Evolutionary conservation across 208 protist species (phyloP).

Genomic region (Crithidia bombi): DNA sequence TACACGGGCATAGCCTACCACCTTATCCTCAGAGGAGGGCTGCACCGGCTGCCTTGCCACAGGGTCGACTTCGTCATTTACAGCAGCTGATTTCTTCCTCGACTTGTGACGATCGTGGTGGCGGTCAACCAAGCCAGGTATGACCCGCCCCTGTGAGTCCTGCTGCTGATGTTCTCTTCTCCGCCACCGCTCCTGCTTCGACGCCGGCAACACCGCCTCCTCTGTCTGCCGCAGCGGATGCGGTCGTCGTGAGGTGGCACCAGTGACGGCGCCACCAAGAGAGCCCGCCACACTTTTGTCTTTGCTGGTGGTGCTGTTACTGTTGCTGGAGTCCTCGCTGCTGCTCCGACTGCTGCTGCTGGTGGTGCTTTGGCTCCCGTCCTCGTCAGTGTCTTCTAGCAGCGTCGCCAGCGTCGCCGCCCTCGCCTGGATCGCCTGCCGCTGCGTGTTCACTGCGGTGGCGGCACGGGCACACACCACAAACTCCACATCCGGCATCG

Average conservation of each 20-base stretch:
- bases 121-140: too few species aligned
- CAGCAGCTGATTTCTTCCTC: not conserved
- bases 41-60: not conserved
- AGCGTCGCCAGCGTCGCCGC: not conserved
- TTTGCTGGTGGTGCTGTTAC: too few species aligned
- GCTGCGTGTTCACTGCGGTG: not conserved
- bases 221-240: slow-evolving; percentile 1
- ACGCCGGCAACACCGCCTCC: slow-evolving; percentile 3
- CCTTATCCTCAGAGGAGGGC: not conserved
- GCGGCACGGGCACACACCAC: not conserved
- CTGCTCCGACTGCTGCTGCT: slow-evolving; percentile 5
- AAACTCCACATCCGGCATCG: slow-evolving; percentile 26
- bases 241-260: not conserved
- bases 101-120: too few species aligned
- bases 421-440: not conserved
- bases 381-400: not conserved
- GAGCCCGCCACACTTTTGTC: not conserved
- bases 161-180: not conserved
- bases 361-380: not conserved
- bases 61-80: not conserved
- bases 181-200: not conserved
- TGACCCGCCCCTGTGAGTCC: too few species aligned
- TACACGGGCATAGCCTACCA: slow-evolving; percentile 18
- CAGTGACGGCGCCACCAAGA: not conserved
- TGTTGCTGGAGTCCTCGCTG: not conserved